Evolutionary conservation across 169 alveolate species (phyloP).

Genomic region (Cryptosporidium felis): DNA sequence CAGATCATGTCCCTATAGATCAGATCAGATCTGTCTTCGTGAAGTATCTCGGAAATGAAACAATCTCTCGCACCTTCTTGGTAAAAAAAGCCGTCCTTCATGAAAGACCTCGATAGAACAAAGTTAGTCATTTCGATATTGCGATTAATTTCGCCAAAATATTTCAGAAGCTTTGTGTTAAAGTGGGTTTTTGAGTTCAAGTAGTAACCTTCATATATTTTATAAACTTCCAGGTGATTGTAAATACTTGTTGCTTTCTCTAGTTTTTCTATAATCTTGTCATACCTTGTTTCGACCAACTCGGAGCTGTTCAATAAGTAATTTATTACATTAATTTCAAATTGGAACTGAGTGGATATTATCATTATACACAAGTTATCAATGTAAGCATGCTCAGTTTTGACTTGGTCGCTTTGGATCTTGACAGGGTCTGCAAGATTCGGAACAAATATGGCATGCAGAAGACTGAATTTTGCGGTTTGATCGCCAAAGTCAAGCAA

Average conservation of each 20-base stretch:
- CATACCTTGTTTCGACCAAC: background rate
- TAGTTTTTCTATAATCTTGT: background rate
- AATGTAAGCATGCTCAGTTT: too few species aligned
- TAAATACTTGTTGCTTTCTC: background rate
- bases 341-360: slow-evolving; percentile 2
- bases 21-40: background rate
- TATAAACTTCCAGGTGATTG: background rate
- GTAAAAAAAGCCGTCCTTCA: background rate
- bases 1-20: background rate
- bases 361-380: background rate
- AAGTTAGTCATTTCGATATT: background rate
- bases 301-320: background rate
- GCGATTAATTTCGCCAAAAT: background rate
- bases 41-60: background rate
- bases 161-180: background rate
- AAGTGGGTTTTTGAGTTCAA: background rate
- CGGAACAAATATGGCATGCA: too few species aligned
- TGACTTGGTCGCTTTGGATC: too few species aligned
- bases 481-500: too few species aligned
- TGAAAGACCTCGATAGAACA: background rate
- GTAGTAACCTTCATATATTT: background rate
- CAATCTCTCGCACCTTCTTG: background rate
- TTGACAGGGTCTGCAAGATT: too few species aligned
- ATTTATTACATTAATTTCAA: background rate
- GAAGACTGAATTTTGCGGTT: too few species aligned